phyloP scores from a whole-genome alignment of 139 green algal species.

The Zygnema cylindricum region DNA sequence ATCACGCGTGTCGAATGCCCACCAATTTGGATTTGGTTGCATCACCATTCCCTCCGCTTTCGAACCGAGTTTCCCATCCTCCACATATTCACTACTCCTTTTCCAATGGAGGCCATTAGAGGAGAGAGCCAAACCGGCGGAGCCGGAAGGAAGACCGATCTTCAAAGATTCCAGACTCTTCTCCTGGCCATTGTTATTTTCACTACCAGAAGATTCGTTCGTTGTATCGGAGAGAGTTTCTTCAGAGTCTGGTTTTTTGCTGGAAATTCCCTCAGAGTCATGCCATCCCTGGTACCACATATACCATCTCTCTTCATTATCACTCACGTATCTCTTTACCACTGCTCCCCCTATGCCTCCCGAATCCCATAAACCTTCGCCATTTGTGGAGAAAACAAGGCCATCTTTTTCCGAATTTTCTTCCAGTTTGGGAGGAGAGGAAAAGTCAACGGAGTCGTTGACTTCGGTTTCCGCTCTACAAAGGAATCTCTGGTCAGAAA shows the following conservation, averaged over 20 bases:
- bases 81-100: background rate
- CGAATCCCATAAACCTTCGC: conserved; percentile 34
- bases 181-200: background rate
- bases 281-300: conserved; percentile 53
- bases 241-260: background rate
- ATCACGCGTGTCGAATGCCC: conserved; percentile 88
- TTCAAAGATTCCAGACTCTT: background rate
- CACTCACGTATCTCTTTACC: conserved; percentile 30
- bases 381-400: conserved; percentile 22
- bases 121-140: conserved; percentile 39
- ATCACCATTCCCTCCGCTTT: conserved; percentile 68
- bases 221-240: background rate
- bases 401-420: background rate
- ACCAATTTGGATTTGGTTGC: conserved; percentile 83
- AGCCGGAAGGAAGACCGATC: background rate
- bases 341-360: conserved; percentile 26
- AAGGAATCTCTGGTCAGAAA: no score
- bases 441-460: no score
- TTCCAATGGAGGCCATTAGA: conserved; percentile 52
- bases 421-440: background rate
- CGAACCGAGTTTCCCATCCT: conserved; percentile 1
- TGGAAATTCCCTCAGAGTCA: background rate
- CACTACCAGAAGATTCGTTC: background rate
- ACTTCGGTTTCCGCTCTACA: no score
- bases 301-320: conserved; percentile 46